Percentiles rank a stretch among this genome's conserved stretches.
These are phyloP conservation scores for Mimosa bimucronata DNA, from an alignment of 306 rosid species.

Conservation along the genomic window DNA sequence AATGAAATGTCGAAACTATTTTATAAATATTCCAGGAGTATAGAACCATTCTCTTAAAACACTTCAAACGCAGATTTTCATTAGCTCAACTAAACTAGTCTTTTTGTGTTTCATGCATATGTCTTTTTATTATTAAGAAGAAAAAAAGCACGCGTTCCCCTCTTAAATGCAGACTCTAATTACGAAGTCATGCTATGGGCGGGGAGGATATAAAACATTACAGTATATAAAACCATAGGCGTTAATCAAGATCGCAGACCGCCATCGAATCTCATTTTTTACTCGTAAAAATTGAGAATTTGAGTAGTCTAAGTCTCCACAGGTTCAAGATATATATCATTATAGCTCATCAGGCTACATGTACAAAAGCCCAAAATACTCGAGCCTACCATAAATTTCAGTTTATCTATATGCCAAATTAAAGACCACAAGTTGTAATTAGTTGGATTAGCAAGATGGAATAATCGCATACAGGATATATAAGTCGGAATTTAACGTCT, in stretches of 20 bases:
- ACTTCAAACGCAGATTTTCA: no score
- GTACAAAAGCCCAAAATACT: no score
- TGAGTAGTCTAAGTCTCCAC: background rate
- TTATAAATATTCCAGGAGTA: no score
- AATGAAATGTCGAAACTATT: no score
- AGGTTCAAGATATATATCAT: background rate
- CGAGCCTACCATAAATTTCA: no score
- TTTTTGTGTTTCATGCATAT: no score
- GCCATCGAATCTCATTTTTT: background rate
- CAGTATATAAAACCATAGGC: background rate
- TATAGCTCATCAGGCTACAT: background rate
- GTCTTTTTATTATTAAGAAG: no score
- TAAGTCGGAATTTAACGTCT: background rate
- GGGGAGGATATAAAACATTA: background rate
- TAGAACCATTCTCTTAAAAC: no score
- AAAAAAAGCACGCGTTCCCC: background rate
- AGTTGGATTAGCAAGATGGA: background rate
- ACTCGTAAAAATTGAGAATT: no score
- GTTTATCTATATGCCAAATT: no score
- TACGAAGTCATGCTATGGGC: background rate
- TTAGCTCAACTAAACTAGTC: no score
- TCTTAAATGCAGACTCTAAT: background rate
- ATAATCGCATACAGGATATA: background rate
- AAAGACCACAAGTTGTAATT: background rate
- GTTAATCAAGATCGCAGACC: background rate